Percentiles rank a stretch among this genome's conserved stretches.
Evolutionary conservation across 2,329 filamentous ascomycete species (phyloP).

Genomic region (Amauroascus verrucosus): DNA sequence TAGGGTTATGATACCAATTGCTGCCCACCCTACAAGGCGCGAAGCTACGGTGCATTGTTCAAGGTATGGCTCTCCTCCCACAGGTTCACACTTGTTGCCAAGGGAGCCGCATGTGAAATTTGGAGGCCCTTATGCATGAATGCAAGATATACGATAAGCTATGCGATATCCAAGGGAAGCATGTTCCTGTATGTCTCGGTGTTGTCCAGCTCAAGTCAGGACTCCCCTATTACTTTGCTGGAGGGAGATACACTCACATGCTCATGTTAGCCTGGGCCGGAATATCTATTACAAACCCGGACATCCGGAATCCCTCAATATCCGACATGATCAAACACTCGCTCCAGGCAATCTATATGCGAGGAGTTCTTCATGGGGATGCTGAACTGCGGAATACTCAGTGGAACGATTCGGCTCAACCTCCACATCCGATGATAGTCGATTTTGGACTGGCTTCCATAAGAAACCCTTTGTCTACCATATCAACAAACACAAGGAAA

Average conservation of each 20-base stretch:
- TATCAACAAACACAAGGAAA: neutral
- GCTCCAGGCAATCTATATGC: conserved; percentile 2
- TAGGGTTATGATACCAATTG: conserved; percentile 10
- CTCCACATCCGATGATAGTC: conserved; percentile 1
- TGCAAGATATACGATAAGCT: conserved; percentile 2
- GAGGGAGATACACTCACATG: conserved; percentile 8
- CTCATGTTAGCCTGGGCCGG: conserved; percentile 10
- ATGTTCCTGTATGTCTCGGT: conserved; percentile 10
- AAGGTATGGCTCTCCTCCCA: conserved; percentile 10
- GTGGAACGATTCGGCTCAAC: too few relatives aligned
- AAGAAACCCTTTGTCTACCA: neutral
- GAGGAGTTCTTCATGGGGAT: conserved; percentile 10
- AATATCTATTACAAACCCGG: neutral
- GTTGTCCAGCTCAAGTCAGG: conserved; percentile 2
- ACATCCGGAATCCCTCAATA: neutral
- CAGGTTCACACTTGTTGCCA: conserved; percentile 11
- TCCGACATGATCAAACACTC: neutral
- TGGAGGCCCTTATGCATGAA: neutral
- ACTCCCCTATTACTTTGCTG: conserved; percentile 6
- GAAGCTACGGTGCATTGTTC: conserved; percentile 10
- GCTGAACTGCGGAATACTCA: conserved; percentile 5
- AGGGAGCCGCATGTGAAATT: neutral
- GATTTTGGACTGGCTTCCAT: conserved; percentile 1
- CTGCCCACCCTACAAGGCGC: conserved; percentile 2
- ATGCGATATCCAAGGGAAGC: neutral